phyloP scores from a whole-genome alignment of 2,329 filamentous ascomycete genomes.

The Fusarium sp. region DNA sequence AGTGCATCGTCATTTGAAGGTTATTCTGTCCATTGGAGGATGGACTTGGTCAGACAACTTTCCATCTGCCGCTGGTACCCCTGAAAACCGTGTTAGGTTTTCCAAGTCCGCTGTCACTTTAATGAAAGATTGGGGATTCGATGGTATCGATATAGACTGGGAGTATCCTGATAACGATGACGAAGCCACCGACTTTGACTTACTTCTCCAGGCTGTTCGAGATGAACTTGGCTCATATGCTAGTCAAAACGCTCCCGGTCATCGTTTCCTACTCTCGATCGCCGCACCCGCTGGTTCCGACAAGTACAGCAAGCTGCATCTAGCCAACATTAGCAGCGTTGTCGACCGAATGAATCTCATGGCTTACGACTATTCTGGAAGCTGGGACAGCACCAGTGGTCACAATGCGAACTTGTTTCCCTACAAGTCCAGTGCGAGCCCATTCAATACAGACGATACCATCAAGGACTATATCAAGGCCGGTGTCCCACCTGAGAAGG shows the following conservation, averaged over 20 bases:
- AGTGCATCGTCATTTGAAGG: slow-evolving; percentile 30
- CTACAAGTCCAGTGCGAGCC: slow-evolving; percentile 5
- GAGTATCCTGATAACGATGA: slow-evolving; percentile 26
- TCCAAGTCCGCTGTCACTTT: slow-evolving; percentile 26
- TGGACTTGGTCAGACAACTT: slow-evolving; percentile 36
- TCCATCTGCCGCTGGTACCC: slow-evolving; percentile 23
- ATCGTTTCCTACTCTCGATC: slow-evolving; percentile 30
- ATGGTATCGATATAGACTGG: slow-evolving; percentile 36
- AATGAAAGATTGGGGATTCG: slow-evolving; percentile 37
- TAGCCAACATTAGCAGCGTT: slow-evolving; percentile 2
- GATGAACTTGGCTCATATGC: slow-evolving; percentile 23
- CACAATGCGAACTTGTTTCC: slow-evolving; percentile 54
- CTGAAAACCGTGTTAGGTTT: slow-evolving; percentile 22
- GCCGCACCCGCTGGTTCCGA: slow-evolving; percentile 22
- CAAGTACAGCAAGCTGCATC: slow-evolving; percentile 30
- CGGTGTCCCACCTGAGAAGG: slow-evolving; percentile 21
- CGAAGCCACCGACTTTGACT: slow-evolving; percentile 25
- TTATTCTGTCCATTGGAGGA: slow-evolving; percentile 31
- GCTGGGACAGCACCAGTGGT: slow-evolving; percentile 45
- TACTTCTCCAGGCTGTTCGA: slow-evolving; percentile 31
- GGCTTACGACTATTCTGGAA: slow-evolving; percentile 34
- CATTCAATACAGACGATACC: slow-evolving; percentile 24
- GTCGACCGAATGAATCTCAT: slow-evolving; percentile 36
- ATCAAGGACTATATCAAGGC: slow-evolving; percentile 20
- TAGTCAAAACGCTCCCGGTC: not conserved